A percentile compares a stretch with the other conserved stretches of the same genome.
Conservation (phyloP, 2,329 filamentous ascomycete species). For the Venturia pyrina region DNA sequence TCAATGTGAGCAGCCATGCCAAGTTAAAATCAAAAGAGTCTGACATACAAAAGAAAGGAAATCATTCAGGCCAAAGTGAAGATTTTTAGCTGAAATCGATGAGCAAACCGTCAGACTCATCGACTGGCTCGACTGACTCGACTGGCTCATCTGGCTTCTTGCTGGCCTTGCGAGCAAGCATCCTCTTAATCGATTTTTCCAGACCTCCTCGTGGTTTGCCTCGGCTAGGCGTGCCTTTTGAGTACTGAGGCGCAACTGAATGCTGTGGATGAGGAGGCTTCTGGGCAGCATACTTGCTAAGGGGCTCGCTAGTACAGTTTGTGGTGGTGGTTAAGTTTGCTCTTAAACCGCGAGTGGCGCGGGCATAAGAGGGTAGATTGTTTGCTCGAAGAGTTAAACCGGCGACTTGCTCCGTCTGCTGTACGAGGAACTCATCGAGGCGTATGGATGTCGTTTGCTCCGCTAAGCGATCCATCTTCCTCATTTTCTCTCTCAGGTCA, state of each 20-base stretch:
- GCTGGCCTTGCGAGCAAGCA: background rate
- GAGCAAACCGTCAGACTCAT: background rate
- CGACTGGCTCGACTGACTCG: background rate
- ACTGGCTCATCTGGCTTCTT: background rate
- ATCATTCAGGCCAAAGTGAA: background rate
- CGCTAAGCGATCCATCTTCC: background rate
- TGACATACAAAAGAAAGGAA: background rate
- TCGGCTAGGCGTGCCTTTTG: background rate
- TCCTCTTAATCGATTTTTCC: background rate
- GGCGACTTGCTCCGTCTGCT: background rate
- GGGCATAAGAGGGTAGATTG: background rate
- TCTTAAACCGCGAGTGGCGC: background rate
- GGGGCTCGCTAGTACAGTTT: background rate
- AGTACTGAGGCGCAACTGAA: background rate
- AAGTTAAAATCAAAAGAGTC: background rate
- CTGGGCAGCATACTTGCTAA: background rate
- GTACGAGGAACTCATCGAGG: background rate
- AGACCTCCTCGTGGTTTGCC: background rate
- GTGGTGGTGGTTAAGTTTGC: background rate
- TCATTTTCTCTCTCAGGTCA: background rate
- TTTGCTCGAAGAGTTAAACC: background rate
- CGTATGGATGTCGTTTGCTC: background rate
- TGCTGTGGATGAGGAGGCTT: conserved; percentile 2
- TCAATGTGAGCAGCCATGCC: background rate
- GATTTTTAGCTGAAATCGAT: background rate